A percentile compares a stretch with the other conserved stretches of the same genome.
Conservation (phyloP, 129 eudicot species). For the Solidago caesia region DNA sequence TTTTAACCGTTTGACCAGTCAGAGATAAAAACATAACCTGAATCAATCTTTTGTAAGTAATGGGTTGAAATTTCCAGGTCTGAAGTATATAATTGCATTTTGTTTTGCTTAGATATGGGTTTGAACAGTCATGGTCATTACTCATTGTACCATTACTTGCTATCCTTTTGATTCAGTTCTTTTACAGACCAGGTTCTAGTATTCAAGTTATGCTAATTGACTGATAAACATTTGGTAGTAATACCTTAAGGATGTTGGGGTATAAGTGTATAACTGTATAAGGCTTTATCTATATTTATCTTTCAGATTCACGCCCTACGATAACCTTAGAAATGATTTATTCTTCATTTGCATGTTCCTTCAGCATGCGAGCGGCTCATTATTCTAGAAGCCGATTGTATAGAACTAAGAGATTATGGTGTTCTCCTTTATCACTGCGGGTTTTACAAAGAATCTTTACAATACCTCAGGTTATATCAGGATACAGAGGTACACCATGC, state of each 20-base stretch:
- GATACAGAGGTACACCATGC: constrained; percentile 53
- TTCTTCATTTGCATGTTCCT: constrained; percentile 5
- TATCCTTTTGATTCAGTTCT: constrained; percentile 7
- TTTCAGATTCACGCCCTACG: neutral
- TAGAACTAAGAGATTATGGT: constrained; percentile 75
- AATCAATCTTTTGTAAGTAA: neutral
- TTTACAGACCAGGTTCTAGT: constrained; percentile 1
- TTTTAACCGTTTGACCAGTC: neutral
- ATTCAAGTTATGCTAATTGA: neutral
- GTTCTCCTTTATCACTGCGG: constrained; percentile 86
- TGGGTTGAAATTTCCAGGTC: neutral
- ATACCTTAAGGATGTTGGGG: neutral
- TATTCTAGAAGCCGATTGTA: constrained; percentile 52
- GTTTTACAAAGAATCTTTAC: constrained; percentile 63
- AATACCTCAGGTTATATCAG: constrained; percentile 56
- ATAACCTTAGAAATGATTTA: constrained; percentile 13
- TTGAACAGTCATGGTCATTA: neutral
- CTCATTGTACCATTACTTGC: neutral
- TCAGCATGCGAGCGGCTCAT: constrained; percentile 89
- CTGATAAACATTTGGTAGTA: neutral
- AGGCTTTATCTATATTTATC: constrained; percentile 10
- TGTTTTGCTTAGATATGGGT: neutral
- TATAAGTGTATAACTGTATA: neutral
- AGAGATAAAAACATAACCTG: neutral
- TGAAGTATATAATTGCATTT: neutral